These are phyloP conservation scores for Penicillium sp. DNA, from an alignment of 2,329 filamentous ascomycete species.

Conservation along the genomic window DNA sequence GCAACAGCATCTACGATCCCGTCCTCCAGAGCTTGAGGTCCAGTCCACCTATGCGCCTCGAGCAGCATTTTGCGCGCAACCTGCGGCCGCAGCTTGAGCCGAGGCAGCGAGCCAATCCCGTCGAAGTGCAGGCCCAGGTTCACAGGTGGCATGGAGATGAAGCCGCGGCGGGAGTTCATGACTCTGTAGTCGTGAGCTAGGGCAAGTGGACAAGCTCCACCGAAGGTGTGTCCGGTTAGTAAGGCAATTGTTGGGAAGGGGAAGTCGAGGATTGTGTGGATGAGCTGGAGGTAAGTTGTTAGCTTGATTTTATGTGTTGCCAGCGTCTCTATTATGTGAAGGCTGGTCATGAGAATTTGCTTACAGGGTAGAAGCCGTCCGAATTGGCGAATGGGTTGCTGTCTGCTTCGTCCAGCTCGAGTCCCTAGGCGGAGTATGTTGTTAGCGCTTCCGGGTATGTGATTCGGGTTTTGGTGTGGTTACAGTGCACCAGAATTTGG, in stretches of 20 bases:
- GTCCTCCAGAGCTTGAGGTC: constrained; percentile 49
- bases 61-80: constrained; percentile 56
- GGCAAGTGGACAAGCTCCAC: constrained; percentile 48
- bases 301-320: constrained; percentile 18
- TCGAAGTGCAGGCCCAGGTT: constrained; percentile 55
- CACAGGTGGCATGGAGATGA: constrained; percentile 52
- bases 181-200: constrained; percentile 48
- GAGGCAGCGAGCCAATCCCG: constrained; percentile 52
- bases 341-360: constrained; percentile 18
- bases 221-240: constrained; percentile 50
- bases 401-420: constrained; percentile 48
- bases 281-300: constrained; percentile 26
- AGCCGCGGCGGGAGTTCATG: constrained; percentile 48
- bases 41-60: constrained; percentile 55
- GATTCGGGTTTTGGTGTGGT: not conserved
- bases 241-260: constrained; percentile 49
- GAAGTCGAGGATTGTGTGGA: constrained; percentile 50
- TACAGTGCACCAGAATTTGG: constrained; percentile 49
- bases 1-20: constrained; percentile 54
- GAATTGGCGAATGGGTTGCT: constrained; percentile 54
- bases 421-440: constrained; percentile 24
- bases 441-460: not conserved
- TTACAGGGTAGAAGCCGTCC: constrained; percentile 57
- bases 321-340: not conserved
- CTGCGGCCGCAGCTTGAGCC: constrained; percentile 50